phyloP scores from a whole-genome alignment of 305 asterid species.

The Rubia balearica region DNA sequence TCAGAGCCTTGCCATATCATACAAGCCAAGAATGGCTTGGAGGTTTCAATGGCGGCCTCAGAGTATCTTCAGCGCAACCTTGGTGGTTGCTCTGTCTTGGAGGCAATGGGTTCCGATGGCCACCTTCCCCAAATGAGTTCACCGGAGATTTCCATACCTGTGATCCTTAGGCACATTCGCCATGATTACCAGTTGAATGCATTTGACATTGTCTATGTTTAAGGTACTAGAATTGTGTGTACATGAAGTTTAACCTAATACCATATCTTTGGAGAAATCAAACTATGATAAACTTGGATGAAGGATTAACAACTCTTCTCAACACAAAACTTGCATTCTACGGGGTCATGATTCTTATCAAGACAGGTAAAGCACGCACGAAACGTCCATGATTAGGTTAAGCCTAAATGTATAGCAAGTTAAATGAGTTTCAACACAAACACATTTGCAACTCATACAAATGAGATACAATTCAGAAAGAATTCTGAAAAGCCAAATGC shows the following conservation, averaged over 20 bases:
- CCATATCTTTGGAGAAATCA: not conserved
- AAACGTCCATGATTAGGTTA: too few species aligned
- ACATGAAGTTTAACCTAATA: not conserved
- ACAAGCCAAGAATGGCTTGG: constrained; percentile 19
- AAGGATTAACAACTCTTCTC: not conserved
- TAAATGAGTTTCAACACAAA: not conserved
- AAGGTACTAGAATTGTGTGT: not conserved
- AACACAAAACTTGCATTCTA: too few species aligned
- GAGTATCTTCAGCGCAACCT: constrained; percentile 2
- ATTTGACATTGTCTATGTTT: not conserved
- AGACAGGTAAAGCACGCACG: too few species aligned
- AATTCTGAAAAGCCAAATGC: not conserved
- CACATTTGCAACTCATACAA: not conserved
- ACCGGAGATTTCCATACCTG: constrained; percentile 7
- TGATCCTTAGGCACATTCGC: not conserved
- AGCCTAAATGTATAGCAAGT: too few species aligned
- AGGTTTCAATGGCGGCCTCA: constrained; percentile 19
- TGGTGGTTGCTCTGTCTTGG: constrained; percentile 14
- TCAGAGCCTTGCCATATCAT: constrained; percentile 23
- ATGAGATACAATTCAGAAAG: not conserved
- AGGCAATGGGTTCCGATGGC: constrained; percentile 19
- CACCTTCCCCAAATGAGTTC: constrained; percentile 25
- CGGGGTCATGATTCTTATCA: not conserved
- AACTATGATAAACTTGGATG: not conserved
- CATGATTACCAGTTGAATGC: not conserved